phyloP scores from a whole-genome alignment of 2,329 filamentous ascomycete genomes.

The Xylaria sp. region DNA sequence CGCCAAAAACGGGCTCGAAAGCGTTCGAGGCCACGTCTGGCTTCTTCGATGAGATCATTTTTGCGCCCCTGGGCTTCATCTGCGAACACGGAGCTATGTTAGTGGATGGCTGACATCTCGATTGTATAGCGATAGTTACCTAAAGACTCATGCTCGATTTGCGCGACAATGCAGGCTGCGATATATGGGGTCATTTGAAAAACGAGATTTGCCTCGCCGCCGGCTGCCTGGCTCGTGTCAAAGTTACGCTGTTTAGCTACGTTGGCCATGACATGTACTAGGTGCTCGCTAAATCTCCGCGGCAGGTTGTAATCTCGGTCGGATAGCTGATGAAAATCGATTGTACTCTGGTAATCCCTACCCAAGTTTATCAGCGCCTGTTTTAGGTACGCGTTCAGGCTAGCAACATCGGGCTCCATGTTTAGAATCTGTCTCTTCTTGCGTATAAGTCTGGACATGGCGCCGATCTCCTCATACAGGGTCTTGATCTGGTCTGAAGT shows the following conservation, averaged over 20 bases:
- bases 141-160: not conserved
- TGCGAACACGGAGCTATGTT: not conserved
- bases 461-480: not conserved
- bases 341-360: not conserved
- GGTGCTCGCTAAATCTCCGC: not conserved
- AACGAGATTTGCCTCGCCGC: not conserved
- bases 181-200: not conserved
- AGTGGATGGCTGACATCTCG: not conserved
- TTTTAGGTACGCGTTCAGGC: not conserved
- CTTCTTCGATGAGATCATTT: not conserved
- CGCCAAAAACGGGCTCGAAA: not conserved
- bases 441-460: not conserved
- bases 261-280: not conserved
- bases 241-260: not conserved
- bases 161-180: not conserved
- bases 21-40: not conserved
- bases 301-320: not conserved
- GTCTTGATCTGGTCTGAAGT: not conserved
- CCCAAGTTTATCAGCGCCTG: not conserved
- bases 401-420: not conserved
- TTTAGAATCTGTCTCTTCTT: not conserved
- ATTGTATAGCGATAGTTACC: not conserved
- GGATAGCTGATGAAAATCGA: not conserved
- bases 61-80: not conserved
- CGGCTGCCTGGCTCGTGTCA: not conserved